phyloP scores from a whole-genome alignment of 2,329 filamentous ascomycete species.

The Cladosporium colombiae region DNA sequence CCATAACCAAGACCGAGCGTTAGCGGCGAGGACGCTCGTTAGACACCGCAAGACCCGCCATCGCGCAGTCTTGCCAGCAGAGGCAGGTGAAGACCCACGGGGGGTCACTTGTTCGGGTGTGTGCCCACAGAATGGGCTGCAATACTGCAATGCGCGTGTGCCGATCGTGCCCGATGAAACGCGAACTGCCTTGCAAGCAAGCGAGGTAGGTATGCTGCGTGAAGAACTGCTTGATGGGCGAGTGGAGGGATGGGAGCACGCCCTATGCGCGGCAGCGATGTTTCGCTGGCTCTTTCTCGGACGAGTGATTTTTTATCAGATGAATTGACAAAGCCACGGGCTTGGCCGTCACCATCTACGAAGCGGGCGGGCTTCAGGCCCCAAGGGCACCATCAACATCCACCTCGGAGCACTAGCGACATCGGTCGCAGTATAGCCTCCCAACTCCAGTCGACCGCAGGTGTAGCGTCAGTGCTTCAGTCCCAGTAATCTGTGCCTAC shows the following conservation, averaged over 20 bases:
- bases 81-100: conserved; percentile 11
- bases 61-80: neutral
- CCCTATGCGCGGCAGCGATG: neutral
- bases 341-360: conserved; percentile 11
- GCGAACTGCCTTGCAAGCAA: neutral
- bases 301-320: conserved; percentile 16
- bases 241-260: neutral
- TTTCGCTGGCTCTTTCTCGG: conserved; percentile 13
- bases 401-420: conserved; percentile 16
- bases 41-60: neutral
- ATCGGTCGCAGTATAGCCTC: conserved; percentile 17
- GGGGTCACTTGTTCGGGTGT: neutral
- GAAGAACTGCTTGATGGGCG: neutral
- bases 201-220: neutral
- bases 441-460: conserved; percentile 7
- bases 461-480: conserved; percentile 19
- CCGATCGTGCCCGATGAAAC: conserved; percentile 7
- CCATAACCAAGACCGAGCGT: neutral
- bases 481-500: neutral
- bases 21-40: conserved; percentile 8
- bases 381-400: conserved; percentile 5
- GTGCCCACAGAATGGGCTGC: neutral
- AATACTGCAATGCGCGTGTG: neutral
- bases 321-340: neutral
- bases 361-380: conserved; percentile 4